Evolutionary conservation across 2,329 filamentous ascomycete genomes (phyloP), one percentile per base, ranked within the genome.

Genomic region (Colletotrichum limetticola): DNA sequence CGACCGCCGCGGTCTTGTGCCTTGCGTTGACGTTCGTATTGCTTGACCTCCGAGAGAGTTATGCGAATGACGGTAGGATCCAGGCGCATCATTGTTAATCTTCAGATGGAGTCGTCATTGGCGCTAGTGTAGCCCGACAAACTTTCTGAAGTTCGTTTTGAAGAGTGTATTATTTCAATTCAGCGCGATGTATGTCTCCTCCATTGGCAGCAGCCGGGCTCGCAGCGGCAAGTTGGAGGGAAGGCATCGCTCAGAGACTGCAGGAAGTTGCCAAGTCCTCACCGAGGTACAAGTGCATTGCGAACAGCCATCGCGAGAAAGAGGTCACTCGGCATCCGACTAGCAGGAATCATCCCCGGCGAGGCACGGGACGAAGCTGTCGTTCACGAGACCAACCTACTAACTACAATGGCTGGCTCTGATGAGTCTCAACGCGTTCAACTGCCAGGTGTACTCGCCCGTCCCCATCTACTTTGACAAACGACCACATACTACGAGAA

Each of bases 61-160:
- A 87, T 67, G 35, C 79, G 79, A 61, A 86, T 80, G 4, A 79
- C 77, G 1, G 85, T 86, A 22, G 83, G 82, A 30, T 75, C 74
- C 66, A 85, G 79, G 63, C 85, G 84, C 30, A 87, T 74, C 85
- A 87, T 49, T 87, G 65, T 78, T 24, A 5, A 32, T 35, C 32
- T 12, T 12, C 32, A 35, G 12, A 1, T 35, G 32, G 32, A 35
- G 32, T 35, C 11, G 32, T 35, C 4, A 12, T 35, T 35, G 32
- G 8, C 32, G 11, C 9, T 35, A 11, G 9, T 11, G 11, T 35
- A 35, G 32, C 32, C 32, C 5, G 32, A 35, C 8, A 49, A 9
- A n/a, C 19, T 22, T 19, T n/a, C 8, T 9, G 19, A 11, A 49
- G 3, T 8, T n/a, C 19, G 19, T 19, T 22, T 22, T 8, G 8